These are phyloP conservation scores for Naegleria lovaniensis DNA, from an alignment of 208 protist genomes.

Conservation along the genomic window DNA sequence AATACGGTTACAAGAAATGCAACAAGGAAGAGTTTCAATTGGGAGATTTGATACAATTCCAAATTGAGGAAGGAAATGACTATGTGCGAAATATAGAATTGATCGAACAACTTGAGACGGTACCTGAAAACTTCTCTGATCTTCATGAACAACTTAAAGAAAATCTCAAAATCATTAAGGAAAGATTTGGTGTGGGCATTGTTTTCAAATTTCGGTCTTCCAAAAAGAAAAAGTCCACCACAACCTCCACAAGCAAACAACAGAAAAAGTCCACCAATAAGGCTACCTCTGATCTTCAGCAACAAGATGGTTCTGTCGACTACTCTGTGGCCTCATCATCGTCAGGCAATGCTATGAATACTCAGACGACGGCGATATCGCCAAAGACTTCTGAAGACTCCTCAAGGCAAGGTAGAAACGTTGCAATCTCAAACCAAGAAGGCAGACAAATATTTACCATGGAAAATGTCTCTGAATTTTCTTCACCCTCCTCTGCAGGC, in stretches of 20 bases:
- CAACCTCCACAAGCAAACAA: not conserved
- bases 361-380: no score
- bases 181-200: not conserved
- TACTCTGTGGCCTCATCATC: no score
- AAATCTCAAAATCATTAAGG: not conserved
- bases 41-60: not conserved
- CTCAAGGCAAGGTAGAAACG: no score
- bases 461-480: no score
- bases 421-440: no score
- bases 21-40: not conserved
- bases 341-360: no score
- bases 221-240: not conserved
- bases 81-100: not conserved
- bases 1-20: not conserved
- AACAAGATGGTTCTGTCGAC: no score
- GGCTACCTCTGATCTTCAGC: no score
- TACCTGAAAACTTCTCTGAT: not conserved
- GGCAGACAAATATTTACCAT: no score
- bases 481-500: no score
- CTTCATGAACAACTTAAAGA: not conserved
- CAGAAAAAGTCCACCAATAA: not conserved
- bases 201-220: not conserved
- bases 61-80: not conserved
- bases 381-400: no score
- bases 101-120: not conserved